Evolutionary conservation across 164 flowering plant genomes (phyloP).

Genomic region (Annona cherimola): DNA sequence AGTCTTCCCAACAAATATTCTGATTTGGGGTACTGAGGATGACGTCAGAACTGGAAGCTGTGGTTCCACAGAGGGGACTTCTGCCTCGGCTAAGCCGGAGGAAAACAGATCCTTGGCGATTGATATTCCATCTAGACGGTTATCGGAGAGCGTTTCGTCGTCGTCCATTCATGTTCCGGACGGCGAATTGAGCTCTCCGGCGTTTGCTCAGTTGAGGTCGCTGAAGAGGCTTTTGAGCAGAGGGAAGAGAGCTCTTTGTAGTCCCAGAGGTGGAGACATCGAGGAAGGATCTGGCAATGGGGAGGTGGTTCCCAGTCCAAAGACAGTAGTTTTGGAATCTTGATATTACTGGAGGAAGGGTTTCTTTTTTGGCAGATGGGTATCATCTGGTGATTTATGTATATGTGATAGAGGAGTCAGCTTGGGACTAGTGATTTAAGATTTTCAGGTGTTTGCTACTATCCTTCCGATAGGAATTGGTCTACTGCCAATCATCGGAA

Average conservation of each 20-base stretch:
- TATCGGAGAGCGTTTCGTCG: slow-evolving; percentile 10
- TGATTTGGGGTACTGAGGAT: slow-evolving; percentile 12
- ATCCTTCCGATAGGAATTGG: neutral
- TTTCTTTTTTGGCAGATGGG: neutral
- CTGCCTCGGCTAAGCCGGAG: neutral
- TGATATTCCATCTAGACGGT: slow-evolving; percentile 7
- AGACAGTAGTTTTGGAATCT: neutral
- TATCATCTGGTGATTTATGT: neutral
- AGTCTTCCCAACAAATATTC: slow-evolving; percentile 11
- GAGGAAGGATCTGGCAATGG: slow-evolving; percentile 8
- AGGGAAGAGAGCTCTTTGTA: slow-evolving; percentile 13
- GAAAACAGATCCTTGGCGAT: slow-evolving; percentile 6
- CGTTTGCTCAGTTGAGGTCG: slow-evolving; percentile 4
- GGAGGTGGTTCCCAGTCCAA: neutral
- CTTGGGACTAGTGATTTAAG: neutral
- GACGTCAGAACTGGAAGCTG: slow-evolving; percentile 5
- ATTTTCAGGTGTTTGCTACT: neutral
- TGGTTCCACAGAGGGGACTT: neutral
- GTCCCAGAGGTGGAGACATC: slow-evolving; percentile 14
- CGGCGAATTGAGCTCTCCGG: slow-evolving; percentile 9
- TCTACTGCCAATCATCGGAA: neutral
- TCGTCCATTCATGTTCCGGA: slow-evolving; percentile 23
- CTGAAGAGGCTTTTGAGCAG: slow-evolving; percentile 18
- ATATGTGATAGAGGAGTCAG: neutral
- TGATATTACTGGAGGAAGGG: neutral